Base-by-base conservation (phyloP, 257 asterid genomes). In the Solanum sitiens region DNA sequence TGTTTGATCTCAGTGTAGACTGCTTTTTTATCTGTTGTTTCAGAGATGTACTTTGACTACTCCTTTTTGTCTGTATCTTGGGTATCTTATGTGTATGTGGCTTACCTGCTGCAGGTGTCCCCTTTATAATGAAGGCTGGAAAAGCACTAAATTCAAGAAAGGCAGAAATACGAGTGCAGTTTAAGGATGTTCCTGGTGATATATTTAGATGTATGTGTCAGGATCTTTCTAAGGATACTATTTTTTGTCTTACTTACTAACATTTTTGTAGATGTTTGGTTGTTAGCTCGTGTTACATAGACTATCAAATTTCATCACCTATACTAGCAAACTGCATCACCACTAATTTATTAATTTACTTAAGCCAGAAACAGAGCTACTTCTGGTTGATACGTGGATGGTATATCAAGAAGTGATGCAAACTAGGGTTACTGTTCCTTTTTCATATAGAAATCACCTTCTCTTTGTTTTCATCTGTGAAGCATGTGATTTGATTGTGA, bases 181-280 rank as follows among this genome's bases (percentile, higher is more conserved):
- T 97, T 91, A 97, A 96, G 97, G 99, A 96, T 87, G 99, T 97
- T 87, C 99, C 99, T 44, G 99, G 99, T 45, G 99, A 97, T 87
- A 97, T 97, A 86, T 97, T 92, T 89, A 94, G 80, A 89, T 92
- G 99, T 95, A 92, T 5, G 96, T 91, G 39, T 75, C 68, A 16
- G 53, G 68, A 75, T 79, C 68, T 82, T 39, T 82, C 70, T 82
- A 11, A 50, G 70, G 21, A 82, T 82, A 32, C 14, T 33, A 18
- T 50, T 82, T 6, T 47, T 82, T 82, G 27, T 82, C 30, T 16
- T 18, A 9, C 85, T 80, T 30, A 9, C 68, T 30, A 5, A 30
- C 32, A 50, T 30, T 82, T 80, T 32, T 82, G 45, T 82, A 82
- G 70, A 82, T 82, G 45, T 82, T 82, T 50, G 70, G 42, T 42